phyloP scores from a whole-genome alignment of 1,284 basidiomycete species.

The Cutaneotrichosporon arboriforme region DNA sequence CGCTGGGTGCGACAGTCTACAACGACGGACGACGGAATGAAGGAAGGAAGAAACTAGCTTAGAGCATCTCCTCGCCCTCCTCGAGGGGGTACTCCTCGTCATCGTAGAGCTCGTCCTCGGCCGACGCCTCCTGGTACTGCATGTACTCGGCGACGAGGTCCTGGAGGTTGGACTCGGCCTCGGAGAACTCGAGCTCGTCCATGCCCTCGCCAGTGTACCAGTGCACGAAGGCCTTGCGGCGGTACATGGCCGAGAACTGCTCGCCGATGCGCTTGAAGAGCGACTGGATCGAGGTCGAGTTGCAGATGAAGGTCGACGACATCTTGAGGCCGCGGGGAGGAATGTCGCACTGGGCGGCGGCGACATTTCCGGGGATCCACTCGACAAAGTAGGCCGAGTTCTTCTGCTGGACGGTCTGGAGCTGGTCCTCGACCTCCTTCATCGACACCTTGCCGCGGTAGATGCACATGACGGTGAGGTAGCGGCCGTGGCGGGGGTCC shows the following conservation, averaged over 20 bases:
- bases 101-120: conserved; percentile 51
- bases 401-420: conserved; percentile 96
- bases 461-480: conserved; percentile 78
- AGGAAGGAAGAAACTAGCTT: conserved; percentile 6
- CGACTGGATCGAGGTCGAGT: conserved; percentile 95
- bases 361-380: conserved; percentile 98
- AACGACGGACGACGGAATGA: neutral
- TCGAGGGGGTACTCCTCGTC: conserved; percentile 45
- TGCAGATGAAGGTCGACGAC: conserved; percentile 95
- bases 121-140: conserved; percentile 84
- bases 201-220: conserved; percentile 99
- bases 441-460: conserved; percentile 99
- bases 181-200: conserved; percentile 95
- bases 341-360: conserved; percentile 89
- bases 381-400: conserved; percentile 97
- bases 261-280: conserved; percentile 95
- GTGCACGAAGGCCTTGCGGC: conserved; percentile 97
- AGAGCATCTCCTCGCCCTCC: conserved; percentile 35
- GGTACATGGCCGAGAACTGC: conserved; percentile 99
- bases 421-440: conserved; percentile 98
- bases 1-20: conserved; percentile 10
- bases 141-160: conserved; percentile 86
- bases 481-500: conserved; percentile 72
- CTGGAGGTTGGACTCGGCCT: conserved; percentile 94
- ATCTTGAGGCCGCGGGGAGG: conserved; percentile 89